These are phyloP conservation scores for Chlorella variabilis DNA, from an alignment of 163 green algal species.

Conservation along the genomic window DNA sequence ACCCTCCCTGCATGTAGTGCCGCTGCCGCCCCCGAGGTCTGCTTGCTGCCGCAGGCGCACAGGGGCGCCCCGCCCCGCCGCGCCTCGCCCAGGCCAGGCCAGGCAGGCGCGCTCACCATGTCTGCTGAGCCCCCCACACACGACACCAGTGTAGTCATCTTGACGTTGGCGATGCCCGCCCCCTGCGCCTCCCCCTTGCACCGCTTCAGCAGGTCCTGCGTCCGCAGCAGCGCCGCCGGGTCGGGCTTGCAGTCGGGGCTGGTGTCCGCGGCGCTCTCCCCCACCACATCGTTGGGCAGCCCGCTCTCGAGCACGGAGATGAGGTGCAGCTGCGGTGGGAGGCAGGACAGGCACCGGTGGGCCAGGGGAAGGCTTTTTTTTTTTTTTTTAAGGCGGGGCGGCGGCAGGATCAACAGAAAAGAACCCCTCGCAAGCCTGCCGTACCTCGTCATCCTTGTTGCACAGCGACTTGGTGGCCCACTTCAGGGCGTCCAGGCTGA, in stretches of 20 bases:
- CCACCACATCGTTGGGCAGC: slow-evolving; percentile 12
- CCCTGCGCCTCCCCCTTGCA: slow-evolving; percentile 23
- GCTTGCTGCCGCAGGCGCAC: no score
- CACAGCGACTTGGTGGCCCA: slow-evolving; percentile 41
- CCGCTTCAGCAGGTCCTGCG: slow-evolving; percentile 35
- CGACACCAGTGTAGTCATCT: slow-evolving; percentile 40
- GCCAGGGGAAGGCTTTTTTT: no score
- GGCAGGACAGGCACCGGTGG: no score
- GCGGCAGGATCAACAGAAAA: no score
- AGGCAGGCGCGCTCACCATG: slow-evolving; percentile 33
- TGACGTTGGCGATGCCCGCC: slow-evolving; percentile 13
- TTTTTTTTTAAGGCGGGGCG: no score
- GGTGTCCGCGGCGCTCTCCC: slow-evolving; percentile 1
- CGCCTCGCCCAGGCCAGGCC: no score
- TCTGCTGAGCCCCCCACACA: slow-evolving; percentile 41
- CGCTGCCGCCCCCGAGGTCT: no score
- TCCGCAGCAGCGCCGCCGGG: slow-evolving; percentile 27
- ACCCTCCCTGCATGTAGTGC: no score
- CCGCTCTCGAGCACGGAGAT: slow-evolving; percentile 48
- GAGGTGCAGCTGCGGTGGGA: slow-evolving; percentile 36
- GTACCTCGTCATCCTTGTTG: slow-evolving; percentile 39
- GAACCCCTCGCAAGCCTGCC: no score
- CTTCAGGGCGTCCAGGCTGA: slow-evolving; percentile 29
- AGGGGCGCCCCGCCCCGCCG: no score
- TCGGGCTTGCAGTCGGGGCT: slow-evolving; percentile 47